These are phyloP conservation scores for Typha latifolia DNA, from an alignment of 176 grass and related monocot species.

Conservation along the genomic window DNA sequence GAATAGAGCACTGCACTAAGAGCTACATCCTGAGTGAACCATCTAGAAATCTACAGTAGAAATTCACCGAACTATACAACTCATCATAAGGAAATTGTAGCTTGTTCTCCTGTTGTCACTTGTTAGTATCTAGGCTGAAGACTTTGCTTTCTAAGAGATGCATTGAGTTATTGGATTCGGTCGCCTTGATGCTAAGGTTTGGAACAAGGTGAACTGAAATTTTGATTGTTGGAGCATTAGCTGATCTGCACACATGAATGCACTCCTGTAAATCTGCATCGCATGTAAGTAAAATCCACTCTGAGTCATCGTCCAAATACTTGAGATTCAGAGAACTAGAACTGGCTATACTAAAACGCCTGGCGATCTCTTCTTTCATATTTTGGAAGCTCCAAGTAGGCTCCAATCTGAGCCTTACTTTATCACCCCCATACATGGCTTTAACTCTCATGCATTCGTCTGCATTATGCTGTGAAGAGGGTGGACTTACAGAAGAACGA, in stretches of 20 bases:
- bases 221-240: slow-evolving; percentile 68
- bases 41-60: too few species aligned
- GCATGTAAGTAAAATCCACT: slow-evolving; percentile 92
- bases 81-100: too few species aligned
- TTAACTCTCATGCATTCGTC: slow-evolving; percentile 62
- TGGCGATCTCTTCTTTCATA: slow-evolving; percentile 68
- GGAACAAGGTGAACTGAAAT: slow-evolving; percentile 30
- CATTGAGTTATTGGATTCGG: too few species aligned
- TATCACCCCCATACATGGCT: slow-evolving; percentile 65
- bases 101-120: too few species aligned
- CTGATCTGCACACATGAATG: slow-evolving; percentile 65
- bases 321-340: slow-evolving; percentile 48
- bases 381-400: slow-evolving; percentile 55
- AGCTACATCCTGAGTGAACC: too few species aligned
- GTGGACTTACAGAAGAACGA: slow-evolving; percentile 25
- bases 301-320: slow-evolving; percentile 89
- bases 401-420: slow-evolving; percentile 62
- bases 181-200: too few species aligned
- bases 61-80: too few species aligned
- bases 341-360: slow-evolving; percentile 52
- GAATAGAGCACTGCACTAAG: too few species aligned
- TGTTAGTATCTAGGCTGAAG: too few species aligned
- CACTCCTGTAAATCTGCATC: slow-evolving; percentile 94
- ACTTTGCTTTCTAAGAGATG: too few species aligned
- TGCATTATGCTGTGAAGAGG: slow-evolving; percentile 24